Conservation (phyloP, 2,329 filamentous ascomycete species). For the Colletotrichum higginsianum region DNA sequence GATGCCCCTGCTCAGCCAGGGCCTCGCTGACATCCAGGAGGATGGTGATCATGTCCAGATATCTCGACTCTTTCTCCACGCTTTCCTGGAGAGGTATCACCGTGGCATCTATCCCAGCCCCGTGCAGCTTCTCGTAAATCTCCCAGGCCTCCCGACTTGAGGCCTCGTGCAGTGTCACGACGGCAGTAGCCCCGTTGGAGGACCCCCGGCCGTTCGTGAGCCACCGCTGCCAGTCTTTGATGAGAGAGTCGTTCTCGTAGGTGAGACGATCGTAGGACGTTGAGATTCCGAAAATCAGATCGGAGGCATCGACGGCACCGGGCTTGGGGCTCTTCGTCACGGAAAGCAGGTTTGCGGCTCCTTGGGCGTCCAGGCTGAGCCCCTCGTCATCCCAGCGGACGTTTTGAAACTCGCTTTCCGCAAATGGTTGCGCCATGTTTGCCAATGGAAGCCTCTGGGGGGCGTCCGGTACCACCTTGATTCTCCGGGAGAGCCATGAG, state of each 20-base stretch:
- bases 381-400: slow-evolving; percentile 28
- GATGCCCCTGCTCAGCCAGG: slow-evolving; percentile 53
- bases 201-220: slow-evolving; percentile 57
- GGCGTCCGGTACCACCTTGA: slow-evolving; percentile 13
- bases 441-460: slow-evolving; percentile 14
- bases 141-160: slow-evolving; percentile 51
- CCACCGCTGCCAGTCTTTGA: slow-evolving; percentile 62
- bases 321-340: slow-evolving; percentile 50
- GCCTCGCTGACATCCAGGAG: slow-evolving; percentile 52
- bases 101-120: slow-evolving; percentile 41
- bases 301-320: slow-evolving; percentile 56
- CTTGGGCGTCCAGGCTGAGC: not conserved
- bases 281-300: slow-evolving; percentile 51
- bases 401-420: slow-evolving; percentile 8
- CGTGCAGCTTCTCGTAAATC: slow-evolving; percentile 44
- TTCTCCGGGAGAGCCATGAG: slow-evolving; percentile 28
- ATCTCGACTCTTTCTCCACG: slow-evolving; percentile 53
- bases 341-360: slow-evolving; percentile 50
- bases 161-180: slow-evolving; percentile 59
- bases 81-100: slow-evolving; percentile 51
- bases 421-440: slow-evolving; percentile 20
- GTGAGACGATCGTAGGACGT: slow-evolving; percentile 59
- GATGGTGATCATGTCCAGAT: slow-evolving; percentile 56
- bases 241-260: slow-evolving; percentile 55
- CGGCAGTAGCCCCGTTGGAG: slow-evolving; percentile 60